Evolutionary conservation across 495 filamentous ascomycete genomes (phyloP), one percentile per base, ranked within the genome.

Genomic region (Niebla homalea): DNA sequence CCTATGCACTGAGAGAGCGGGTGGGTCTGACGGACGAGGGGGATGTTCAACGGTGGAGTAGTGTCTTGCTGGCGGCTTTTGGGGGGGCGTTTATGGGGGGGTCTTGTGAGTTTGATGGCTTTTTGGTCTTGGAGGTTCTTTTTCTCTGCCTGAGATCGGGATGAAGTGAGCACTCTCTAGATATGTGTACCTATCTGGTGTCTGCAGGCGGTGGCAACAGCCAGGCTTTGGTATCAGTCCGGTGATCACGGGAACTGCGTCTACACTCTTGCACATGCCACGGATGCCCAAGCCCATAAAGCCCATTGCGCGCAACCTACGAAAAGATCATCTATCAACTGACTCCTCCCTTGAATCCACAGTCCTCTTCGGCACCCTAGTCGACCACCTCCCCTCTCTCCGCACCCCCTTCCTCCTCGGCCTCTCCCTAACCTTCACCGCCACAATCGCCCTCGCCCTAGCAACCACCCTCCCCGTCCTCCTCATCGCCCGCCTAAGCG

Each of bases 31-130:
- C 71, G 0, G n/a, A n/a, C n/a, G 61, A 72, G n/a, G 69, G 75
- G 32, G 55, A 77, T 67, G 73, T 74, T 20, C 78, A 90, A 66
- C 70, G 70, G 49, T 90, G 84, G 84, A 77, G 80, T 1, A 84
- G 83, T 1, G 75, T 89, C 43, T 70, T 93, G 0, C 67, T 94
- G 3, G 84, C 85, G 4, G 72, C 83, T 12, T 93, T 88, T 60
- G 85, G 83, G 22, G 84, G 70, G 3, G 74, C 84, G 2, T 64
- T 89, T 12, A 68, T 88, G 42, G 68, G 76, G 14, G 70, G 60
- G 41, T 76, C 74, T 48, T 75, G 71, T 77, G 61, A 55, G 70
- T 54, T n/a, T 3, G 5, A 2, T 10, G n/a, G n/a, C n/a, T n/a
- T n/a, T n/a, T n/a, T n/a, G n/a, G n/a, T n/a, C n/a, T n/a, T n/a